Conservation (phyloP, 2,329 filamentous ascomycete species). For the Beauveria medogensis region DNA sequence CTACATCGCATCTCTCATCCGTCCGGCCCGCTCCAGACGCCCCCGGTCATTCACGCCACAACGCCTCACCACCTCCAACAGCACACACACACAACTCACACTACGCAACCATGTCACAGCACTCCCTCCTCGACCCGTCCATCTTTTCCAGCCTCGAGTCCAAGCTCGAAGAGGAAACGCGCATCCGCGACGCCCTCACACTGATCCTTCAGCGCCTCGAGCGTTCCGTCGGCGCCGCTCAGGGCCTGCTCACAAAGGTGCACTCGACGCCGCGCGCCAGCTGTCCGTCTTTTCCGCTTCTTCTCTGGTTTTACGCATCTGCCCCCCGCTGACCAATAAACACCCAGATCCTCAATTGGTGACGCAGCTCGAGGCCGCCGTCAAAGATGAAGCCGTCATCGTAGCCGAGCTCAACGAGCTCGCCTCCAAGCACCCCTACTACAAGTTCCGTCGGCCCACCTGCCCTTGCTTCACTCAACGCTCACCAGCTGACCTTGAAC, state of each 20-base stretch:
- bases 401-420: conserved; percentile 62
- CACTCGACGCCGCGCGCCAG: conserved; percentile 71
- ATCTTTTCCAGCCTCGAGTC: conserved; percentile 84
- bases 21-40: background rate
- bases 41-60: background rate
- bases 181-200: conserved; percentile 73
- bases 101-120: conserved; percentile 22
- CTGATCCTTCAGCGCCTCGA: conserved; percentile 77
- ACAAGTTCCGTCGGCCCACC: conserved; percentile 55
- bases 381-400: conserved; percentile 64
- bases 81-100: background rate
- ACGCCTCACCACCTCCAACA: no score
- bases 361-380: conserved; percentile 59
- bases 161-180: conserved; percentile 81
- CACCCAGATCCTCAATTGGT: conserved; percentile 59
- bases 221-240: conserved; percentile 71
- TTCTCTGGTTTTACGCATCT: background rate
- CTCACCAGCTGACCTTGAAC: background rate
- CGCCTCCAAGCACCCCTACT: conserved; percentile 86
- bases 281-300: conserved; percentile 29
- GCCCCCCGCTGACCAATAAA: background rate
- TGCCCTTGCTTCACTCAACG: background rate
- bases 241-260: conserved; percentile 77
- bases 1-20: background rate
- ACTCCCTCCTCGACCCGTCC: conserved; percentile 55